phyloP scores from a whole-genome alignment of 129 eudicot species.

The Flaveria trinervia region DNA sequence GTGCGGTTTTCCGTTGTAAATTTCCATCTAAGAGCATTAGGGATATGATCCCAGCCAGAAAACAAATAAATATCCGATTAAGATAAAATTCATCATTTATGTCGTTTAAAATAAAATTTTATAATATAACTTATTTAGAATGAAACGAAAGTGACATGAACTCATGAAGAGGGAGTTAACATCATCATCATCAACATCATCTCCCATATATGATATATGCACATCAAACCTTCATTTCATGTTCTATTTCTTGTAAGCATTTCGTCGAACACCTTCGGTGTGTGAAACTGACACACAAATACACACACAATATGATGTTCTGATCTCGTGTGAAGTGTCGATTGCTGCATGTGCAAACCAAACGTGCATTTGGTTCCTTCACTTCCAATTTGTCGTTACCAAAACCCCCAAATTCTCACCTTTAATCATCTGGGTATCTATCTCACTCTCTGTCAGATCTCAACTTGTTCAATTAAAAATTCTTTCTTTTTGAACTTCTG shows the following conservation, averaged over 20 bases:
- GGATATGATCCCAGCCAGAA: too few species aligned
- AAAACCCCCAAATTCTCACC: constrained; percentile 17
- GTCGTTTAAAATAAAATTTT: too few species aligned
- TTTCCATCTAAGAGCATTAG: too few species aligned
- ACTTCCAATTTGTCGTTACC: constrained; percentile 23
- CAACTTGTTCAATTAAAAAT: constrained; percentile 24
- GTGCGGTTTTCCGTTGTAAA: too few species aligned
- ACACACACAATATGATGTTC: not conserved
- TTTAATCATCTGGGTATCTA: constrained; percentile 27
- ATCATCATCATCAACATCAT: not conserved
- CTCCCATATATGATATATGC: not conserved
- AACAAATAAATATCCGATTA: too few species aligned
- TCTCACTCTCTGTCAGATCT: constrained; percentile 37
- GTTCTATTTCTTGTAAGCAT: constrained; percentile 19
- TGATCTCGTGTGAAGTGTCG: too few species aligned
- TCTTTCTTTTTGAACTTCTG: constrained; percentile 31
- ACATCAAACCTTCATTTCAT: not conserved
- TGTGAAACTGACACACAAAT: not conserved
- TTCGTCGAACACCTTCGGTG: constrained; percentile 19
- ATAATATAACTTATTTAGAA: not conserved
- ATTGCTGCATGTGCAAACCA: constrained; percentile 21
- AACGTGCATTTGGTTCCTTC: constrained; percentile 13
- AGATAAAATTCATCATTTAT: too few species aligned
- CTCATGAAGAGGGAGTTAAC: not conserved
- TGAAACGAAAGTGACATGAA: constrained; percentile 14